A percentile compares a stretch with the other conserved stretches of the same genome.
These are phyloP conservation scores for Corrigiola litoralis DNA, from an alignment of 179 eudicot genomes.

Conservation along the genomic window DNA sequence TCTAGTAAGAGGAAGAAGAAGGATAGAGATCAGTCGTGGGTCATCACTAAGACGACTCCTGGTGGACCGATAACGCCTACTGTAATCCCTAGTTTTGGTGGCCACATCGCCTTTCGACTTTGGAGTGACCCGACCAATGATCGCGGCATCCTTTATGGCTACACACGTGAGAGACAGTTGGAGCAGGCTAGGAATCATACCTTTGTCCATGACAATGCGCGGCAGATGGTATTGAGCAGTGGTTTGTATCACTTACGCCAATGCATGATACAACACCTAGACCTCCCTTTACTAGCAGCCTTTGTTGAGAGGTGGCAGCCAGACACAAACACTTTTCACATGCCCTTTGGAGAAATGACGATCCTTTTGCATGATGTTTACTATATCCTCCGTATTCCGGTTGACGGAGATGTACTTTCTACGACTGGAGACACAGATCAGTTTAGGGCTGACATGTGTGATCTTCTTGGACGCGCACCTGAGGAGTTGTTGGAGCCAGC, in stretches of 20 bases:
- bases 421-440: not conserved
- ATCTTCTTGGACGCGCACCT: not conserved
- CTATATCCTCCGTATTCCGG: not conserved
- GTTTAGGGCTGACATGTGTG: not conserved
- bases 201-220: not conserved
- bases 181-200: not conserved
- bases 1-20: not conserved
- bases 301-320: constrained; percentile 11
- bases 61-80: not conserved
- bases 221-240: not conserved
- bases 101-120: not conserved
- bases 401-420: not conserved
- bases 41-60: not conserved
- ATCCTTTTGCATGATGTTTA: constrained; percentile 5
- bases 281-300: not conserved
- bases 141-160: not conserved
- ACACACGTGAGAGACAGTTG: not conserved
- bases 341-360: not conserved
- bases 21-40: not conserved
- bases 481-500: not conserved
- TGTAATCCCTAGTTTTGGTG: not conserved
- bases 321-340: not conserved
- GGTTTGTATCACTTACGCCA: not conserved
- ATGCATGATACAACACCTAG: not conserved
- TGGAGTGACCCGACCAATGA: not conserved